A percentile compares a stretch with the other conserved stretches of the same genome.
phyloP scores from a whole-genome alignment of 305 asterid species.

The Lippia alba region DNA sequence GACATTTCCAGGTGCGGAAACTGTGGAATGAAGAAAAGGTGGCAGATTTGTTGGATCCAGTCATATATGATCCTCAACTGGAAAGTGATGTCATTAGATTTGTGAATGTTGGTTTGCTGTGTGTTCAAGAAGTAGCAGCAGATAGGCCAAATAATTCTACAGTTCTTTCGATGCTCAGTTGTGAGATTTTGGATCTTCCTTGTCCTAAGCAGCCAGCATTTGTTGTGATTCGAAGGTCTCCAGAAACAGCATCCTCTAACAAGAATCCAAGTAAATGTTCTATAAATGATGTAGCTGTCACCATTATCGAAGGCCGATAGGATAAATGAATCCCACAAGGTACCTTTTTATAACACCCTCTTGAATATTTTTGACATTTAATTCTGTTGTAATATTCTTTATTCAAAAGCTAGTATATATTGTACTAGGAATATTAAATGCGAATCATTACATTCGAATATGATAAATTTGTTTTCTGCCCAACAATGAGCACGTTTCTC shows the following conservation, averaged over 20 bases:
- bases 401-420: too few relatives aligned
- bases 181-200: constrained; percentile 32
- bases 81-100: constrained; percentile 29
- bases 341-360: neutral
- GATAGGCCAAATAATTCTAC: constrained; percentile 36
- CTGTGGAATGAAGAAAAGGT: constrained; percentile 42
- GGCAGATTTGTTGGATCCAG: constrained; percentile 25
- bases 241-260: neutral
- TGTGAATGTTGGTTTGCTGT: constrained; percentile 35
- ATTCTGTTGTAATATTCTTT: too few relatives aligned
- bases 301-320: constrained; percentile 36
- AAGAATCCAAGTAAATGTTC: constrained; percentile 10
- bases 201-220: constrained; percentile 33
- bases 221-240: constrained; percentile 14
- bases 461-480: too few relatives aligned
- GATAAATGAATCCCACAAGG: neutral
- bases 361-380: neutral
- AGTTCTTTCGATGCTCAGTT: constrained; percentile 35
- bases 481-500: too few relatives aligned
- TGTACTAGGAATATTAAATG: too few relatives aligned
- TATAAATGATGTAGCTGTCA: constrained; percentile 22
- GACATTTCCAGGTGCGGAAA: constrained; percentile 40
- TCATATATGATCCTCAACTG: constrained; percentile 16
- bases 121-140: constrained; percentile 38
- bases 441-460: too few relatives aligned